Conservation (phyloP, 306 rosid species). For the Ziziphus jujuba region DNA sequence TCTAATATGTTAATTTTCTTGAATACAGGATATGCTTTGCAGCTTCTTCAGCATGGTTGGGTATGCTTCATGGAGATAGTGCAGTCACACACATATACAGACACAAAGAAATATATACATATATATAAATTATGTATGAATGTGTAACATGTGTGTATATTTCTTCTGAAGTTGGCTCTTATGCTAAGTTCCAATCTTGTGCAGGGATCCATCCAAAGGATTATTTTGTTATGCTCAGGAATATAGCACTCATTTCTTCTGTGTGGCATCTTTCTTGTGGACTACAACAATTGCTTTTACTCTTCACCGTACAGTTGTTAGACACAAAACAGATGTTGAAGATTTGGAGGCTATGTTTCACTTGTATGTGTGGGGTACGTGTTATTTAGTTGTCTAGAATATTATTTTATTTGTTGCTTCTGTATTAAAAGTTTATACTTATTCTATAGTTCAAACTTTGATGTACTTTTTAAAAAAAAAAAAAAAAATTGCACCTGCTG, state of each 20-base stretch:
- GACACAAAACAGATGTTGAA: constrained; percentile 94
- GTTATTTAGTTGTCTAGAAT: neutral
- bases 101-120: neutral
- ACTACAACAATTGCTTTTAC: constrained; percentile 97
- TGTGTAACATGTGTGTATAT: neutral
- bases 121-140: neutral
- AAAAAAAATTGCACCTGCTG: neutral
- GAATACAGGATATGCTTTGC: constrained; percentile 93
- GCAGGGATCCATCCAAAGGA: constrained; percentile 90
- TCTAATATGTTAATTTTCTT: constrained; percentile 25
- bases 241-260: constrained; percentile 89
- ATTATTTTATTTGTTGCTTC: neutral
- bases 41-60: constrained; percentile 97
- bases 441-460: constrained; percentile 9
- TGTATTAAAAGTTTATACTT: constrained; percentile 17
- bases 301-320: constrained; percentile 93
- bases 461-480: neutral
- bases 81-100: neutral
- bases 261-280: constrained; percentile 98
- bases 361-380: constrained; percentile 98
- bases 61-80: constrained; percentile 44
- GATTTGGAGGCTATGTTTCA: constrained; percentile 96
- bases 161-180: constrained; percentile 27
- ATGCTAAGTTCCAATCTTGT: constrained; percentile 27
- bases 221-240: constrained; percentile 90